Percentiles rank a stretch among this genome's conserved stretches.
Conservation (phyloP, 2,329 filamentous ascomycete species). For the Fusarium sp. region DNA sequence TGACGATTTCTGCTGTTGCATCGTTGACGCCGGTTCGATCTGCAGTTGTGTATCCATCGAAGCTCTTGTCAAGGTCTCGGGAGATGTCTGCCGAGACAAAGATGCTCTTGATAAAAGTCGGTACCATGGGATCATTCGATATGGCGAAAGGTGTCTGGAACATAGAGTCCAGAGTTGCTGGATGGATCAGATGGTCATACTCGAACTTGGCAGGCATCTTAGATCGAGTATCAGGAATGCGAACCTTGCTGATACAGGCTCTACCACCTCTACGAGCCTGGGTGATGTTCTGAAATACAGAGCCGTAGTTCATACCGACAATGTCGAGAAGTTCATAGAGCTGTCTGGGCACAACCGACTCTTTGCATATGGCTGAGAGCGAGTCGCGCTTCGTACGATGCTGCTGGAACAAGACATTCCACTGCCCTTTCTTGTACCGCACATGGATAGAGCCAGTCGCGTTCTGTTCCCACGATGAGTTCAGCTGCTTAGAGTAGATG, state of each 20-base stretch:
- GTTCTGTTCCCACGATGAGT: constrained; percentile 57
- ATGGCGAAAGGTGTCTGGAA: constrained; percentile 64
- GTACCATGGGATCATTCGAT: constrained; percentile 60
- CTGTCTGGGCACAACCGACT: constrained; percentile 55
- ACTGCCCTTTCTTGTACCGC: constrained; percentile 40
- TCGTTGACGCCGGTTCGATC: constrained; percentile 51
- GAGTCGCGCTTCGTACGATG: constrained; percentile 40
- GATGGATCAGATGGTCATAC: constrained; percentile 67
- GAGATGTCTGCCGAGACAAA: constrained; percentile 57
- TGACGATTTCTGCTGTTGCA: constrained; percentile 57
- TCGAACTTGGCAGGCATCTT: constrained; percentile 66
- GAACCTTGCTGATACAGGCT: constrained; percentile 53
- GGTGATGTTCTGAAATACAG: constrained; percentile 61
- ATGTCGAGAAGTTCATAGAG: constrained; percentile 63
- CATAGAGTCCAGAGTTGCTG: constrained; percentile 66
- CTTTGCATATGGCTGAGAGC: constrained; percentile 47
- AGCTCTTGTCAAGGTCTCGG: constrained; percentile 47
- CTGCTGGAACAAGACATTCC: constrained; percentile 32
- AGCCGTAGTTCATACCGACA: constrained; percentile 64
- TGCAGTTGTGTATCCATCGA: constrained; percentile 57
- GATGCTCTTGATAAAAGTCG: constrained; percentile 58
- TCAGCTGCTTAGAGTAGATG: constrained; percentile 59
- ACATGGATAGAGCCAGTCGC: constrained; percentile 51
- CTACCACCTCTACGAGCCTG: constrained; percentile 48
- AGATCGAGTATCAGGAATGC: constrained; percentile 61